phyloP scores from a whole-genome alignment of 306 rosid genomes.

The Adenanthera pavonina region DNA sequence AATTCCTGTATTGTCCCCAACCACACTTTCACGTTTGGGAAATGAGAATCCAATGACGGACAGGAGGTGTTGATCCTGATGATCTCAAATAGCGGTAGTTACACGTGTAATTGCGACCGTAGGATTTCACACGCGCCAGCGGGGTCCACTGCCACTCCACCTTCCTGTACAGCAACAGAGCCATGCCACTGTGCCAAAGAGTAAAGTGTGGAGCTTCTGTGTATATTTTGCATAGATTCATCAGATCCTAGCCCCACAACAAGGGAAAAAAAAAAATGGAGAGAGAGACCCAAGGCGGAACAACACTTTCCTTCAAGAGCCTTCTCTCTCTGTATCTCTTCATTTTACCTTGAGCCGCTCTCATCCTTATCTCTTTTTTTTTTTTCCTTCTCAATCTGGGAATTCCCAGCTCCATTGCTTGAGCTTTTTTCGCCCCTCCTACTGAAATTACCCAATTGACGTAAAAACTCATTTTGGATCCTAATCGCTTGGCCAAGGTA shows the following conservation, averaged over 20 bases:
- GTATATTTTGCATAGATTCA: constrained; percentile 32
- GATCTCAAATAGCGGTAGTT: neutral
- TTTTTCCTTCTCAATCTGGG: neutral
- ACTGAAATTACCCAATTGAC: neutral
- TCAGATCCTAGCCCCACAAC: constrained; percentile 13
- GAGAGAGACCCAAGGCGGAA: neutral
- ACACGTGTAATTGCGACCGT: constrained; percentile 11
- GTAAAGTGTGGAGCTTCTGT: neutral
- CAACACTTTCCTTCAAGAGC: constrained; percentile 3
- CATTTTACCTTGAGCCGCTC: neutral
- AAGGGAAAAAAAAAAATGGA: neutral
- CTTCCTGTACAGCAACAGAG: neutral
- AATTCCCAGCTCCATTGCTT: constrained; percentile 4
- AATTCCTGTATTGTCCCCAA: neutral
- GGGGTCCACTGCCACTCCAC: constrained; percentile 1
- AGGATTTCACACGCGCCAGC: neutral
- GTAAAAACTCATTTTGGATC: neutral
- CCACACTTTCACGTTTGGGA: neutral
- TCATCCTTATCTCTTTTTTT: neutral
- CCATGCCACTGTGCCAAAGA: neutral
- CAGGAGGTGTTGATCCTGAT: neutral
- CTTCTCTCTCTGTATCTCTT: neutral
- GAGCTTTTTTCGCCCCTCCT: neutral
- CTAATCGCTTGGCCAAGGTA: neutral
- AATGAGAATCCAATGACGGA: constrained; percentile 19